Base-by-base conservation (phyloP, 2,329 filamentous ascomycete species). In the Thielaviopsis populi region DNA sequence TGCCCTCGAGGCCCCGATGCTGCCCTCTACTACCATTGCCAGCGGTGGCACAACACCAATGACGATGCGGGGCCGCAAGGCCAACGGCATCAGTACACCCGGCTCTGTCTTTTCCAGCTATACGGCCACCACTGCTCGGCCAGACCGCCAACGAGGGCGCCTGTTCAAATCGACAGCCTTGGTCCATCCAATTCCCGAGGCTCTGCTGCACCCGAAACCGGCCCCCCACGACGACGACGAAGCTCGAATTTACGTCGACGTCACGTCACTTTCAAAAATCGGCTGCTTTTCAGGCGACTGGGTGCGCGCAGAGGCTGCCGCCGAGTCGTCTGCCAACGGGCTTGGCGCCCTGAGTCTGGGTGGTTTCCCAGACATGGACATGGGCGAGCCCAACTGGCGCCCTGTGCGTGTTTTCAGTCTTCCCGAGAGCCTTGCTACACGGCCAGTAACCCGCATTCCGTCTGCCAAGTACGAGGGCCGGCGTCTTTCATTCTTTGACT, bases 271-370 rank as follows among this genome's bases (percentile, higher is more conserved):
- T 22, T 87, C 89, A 15, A 91, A 91, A 69, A 87, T 99, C 63
- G 91, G 92, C 17, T 97, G 92, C 73, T 99, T 99, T 72, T 97
- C 92, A 0, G 94, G 94, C 37, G 94, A 99, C 71, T 99, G 94
- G 94, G 90, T 96, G 11, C 85, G 87, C 24, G 79, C 96, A 11
- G 90, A 96, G 74, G 80, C 83, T 5, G 82, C 88, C 0, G 81
- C 88, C 68, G 89, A 91, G 71, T 87, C 89, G 66, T 86, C 82
- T 24, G 76, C 78, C 17, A 87, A 83, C 72, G 87, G 79, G 19
- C 83, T 83, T 68, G 87, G 81, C 61, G 76, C 80, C 0, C 87
- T 85, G 75, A 85, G 85, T 1, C 77, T 90, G 2, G 84, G 83
- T 24, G 85, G 83, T 67, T 88, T 85, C 68, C 72, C 72, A 1